These are phyloP conservation scores for Phycomyces blakesleeanus DNA, from an alignment of 192 early-diverging fungal genomes.

Conservation along the genomic window DNA sequence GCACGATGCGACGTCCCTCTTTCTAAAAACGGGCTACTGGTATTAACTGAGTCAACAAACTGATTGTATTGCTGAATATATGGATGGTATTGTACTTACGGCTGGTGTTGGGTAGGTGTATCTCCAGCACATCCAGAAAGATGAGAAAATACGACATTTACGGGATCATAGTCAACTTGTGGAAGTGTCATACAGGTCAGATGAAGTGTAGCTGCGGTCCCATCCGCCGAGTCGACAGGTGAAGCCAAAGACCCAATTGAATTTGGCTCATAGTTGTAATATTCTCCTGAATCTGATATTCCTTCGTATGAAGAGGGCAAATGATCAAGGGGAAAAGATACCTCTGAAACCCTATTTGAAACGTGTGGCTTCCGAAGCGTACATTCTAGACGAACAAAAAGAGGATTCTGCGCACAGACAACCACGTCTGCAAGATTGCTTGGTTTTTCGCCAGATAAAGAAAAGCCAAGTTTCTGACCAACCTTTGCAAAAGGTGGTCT, in stretches of 20 bases:
- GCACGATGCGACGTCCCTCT: conserved; percentile 31
- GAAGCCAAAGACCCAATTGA: conserved; percentile 56
- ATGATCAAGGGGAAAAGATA: conserved; percentile 48
- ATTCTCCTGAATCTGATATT: conserved; percentile 23
- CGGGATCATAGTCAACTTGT: conserved; percentile 28
- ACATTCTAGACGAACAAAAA: conserved; percentile 68
- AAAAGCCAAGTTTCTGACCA: conserved; percentile 22
- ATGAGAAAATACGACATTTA: conserved; percentile 19
- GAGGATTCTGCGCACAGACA: conserved; percentile 62
- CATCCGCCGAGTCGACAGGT: conserved; percentile 65
- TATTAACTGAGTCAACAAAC: not conserved
- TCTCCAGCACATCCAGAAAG: conserved; percentile 9
- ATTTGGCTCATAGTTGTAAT: conserved; percentile 55
- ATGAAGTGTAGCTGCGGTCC: conserved; percentile 63
- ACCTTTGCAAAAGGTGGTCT: conserved; percentile 44
- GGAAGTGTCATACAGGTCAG: conserved; percentile 65
- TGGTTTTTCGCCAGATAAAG: conserved; percentile 32
- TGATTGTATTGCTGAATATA: not conserved
- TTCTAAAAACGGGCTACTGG: conserved; percentile 31
- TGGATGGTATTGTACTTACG: conserved; percentile 4
- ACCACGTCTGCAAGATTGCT: conserved; percentile 41
- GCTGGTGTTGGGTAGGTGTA: conserved; percentile 3
- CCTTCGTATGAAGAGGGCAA: conserved; percentile 64
- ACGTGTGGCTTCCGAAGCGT: conserved; percentile 52
- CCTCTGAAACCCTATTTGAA: conserved; percentile 36